phyloP scores from a whole-genome alignment of 306 rosid species.

The Vigna reflexopilosa region DNA sequence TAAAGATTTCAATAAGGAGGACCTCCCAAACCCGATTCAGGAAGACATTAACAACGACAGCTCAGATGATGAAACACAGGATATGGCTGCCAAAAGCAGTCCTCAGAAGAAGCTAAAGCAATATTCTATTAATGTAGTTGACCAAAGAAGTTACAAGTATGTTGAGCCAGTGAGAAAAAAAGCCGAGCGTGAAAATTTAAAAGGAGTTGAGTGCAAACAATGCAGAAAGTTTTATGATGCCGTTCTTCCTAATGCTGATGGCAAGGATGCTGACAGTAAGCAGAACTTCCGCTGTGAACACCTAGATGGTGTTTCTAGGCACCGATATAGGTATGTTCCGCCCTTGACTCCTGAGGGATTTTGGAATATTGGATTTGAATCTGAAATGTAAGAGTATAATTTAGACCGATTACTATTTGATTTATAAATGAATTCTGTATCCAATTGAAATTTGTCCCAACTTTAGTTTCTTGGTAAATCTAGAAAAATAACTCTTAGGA shows the following conservation, averaged over 20 bases:
- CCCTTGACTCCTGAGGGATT: slow-evolving; percentile 98
- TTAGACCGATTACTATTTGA: slow-evolving; percentile 4
- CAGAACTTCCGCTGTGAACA: slow-evolving; percentile 79
- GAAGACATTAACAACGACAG: slow-evolving; percentile 47
- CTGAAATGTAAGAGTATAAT: slow-evolving; percentile 63
- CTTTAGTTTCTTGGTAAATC: slow-evolving; percentile 30
- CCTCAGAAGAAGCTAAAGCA: slow-evolving; percentile 63
- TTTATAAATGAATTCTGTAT: slow-evolving; percentile 31
- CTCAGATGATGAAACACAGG: slow-evolving; percentile 91
- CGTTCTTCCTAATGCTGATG: slow-evolving; percentile 72
- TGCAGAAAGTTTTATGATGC: slow-evolving; percentile 92
- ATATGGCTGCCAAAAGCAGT: slow-evolving; percentile 59
- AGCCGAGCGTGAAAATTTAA: slow-evolving; percentile 87
- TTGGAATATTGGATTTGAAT: slow-evolving; percentile 98
- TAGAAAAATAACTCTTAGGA: not conserved
- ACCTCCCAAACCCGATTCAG: slow-evolving; percentile 37
- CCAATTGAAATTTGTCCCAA: slow-evolving; percentile 9
- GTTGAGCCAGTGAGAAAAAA: slow-evolving; percentile 90
- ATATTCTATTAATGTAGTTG: slow-evolving; percentile 49
- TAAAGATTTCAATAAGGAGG: slow-evolving; percentile 53
- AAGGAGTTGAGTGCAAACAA: slow-evolving; percentile 94
- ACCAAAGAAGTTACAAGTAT: slow-evolving; percentile 71
- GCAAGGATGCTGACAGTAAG: slow-evolving; percentile 52
- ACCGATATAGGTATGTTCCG: slow-evolving; percentile 89
- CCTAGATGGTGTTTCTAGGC: slow-evolving; percentile 96